phyloP scores from a whole-genome alignment of 495 filamentous ascomycete genomes.

The Penicillium samsonianum region DNA sequence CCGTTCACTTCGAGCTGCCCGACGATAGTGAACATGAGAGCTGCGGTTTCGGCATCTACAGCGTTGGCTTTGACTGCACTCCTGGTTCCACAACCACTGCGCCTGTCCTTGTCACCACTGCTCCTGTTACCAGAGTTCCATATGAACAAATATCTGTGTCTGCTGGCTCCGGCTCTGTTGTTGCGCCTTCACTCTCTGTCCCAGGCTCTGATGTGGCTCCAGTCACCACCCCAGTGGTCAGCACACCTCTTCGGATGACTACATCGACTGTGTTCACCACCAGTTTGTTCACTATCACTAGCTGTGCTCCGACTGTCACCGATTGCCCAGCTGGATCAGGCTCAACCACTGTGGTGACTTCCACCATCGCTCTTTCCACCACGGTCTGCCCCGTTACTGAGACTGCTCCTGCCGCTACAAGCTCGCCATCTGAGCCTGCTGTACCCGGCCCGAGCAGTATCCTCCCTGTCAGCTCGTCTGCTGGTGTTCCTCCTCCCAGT shows the following conservation, averaged over 20 bases:
- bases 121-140: conserved; percentile 13
- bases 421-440: conserved; percentile 9
- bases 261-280: conserved; percentile 54
- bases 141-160: conserved; percentile 5
- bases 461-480: not conserved
- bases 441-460: not conserved
- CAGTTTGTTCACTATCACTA: conserved; percentile 57
- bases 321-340: conserved; percentile 53
- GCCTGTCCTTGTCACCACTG: conserved; percentile 10
- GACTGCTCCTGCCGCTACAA: conserved; percentile 25
- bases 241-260: conserved; percentile 14
- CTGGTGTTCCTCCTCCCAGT: not conserved
- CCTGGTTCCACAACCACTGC: conserved; percentile 40
- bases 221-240: conserved; percentile 15
- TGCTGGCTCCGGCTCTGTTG: conserved; percentile 5
- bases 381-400: conserved; percentile 60
- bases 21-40: conserved; percentile 47
- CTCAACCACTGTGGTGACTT: conserved; percentile 54
- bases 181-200: not conserved
- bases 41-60: conserved; percentile 75
- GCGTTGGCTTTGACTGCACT: conserved; percentile 78
- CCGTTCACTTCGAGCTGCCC: conserved; percentile 74
- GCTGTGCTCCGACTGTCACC: conserved; percentile 57
- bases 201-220: conserved; percentile 14
- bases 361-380: conserved; percentile 59